phyloP scores from a whole-genome alignment of 805 yeast species.

The Sugiyamaella boreocaroliniensis region DNA sequence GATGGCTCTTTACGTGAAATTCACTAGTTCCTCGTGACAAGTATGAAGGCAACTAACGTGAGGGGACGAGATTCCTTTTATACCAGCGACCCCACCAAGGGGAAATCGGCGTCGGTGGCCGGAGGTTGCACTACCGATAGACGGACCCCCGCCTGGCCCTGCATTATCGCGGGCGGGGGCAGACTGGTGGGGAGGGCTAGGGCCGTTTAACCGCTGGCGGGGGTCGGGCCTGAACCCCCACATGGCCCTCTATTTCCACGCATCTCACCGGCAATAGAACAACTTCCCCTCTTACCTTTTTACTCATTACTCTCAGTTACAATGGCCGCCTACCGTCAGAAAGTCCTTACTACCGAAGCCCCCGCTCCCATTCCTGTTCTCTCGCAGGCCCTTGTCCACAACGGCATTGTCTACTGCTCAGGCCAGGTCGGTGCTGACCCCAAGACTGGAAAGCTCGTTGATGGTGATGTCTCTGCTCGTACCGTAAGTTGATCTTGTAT shows the following conservation, averaged over 20 bases:
- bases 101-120: not conserved
- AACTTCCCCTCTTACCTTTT: not conserved
- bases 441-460: slow-evolving; percentile 35
- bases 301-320: not conserved
- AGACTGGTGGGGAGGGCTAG: not conserved
- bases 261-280: not conserved
- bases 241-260: not conserved
- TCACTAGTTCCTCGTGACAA: not conserved
- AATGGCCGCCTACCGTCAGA: slow-evolving; percentile 10
- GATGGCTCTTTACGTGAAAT: not conserved
- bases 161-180: not conserved
- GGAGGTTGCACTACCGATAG: not conserved
- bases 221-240: not conserved
- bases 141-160: not conserved
- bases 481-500: slow-evolving; percentile 6
- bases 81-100: not conserved
- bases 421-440: slow-evolving; percentile 51
- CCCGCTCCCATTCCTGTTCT: slow-evolving; percentile 89
- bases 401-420: slow-evolving; percentile 65
- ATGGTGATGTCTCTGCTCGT: slow-evolving; percentile 30
- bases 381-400: slow-evolving; percentile 81
- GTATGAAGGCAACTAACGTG: not conserved
- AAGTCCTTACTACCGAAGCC: slow-evolving; percentile 60
- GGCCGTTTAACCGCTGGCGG: not conserved
- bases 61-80: not conserved